A percentile compares a stretch with the other conserved stretches of the same genome.
Evolutionary conservation across 2,329 filamentous ascomycete genomes (phyloP).

Genomic region (Blastomyces gilchristii): DNA sequence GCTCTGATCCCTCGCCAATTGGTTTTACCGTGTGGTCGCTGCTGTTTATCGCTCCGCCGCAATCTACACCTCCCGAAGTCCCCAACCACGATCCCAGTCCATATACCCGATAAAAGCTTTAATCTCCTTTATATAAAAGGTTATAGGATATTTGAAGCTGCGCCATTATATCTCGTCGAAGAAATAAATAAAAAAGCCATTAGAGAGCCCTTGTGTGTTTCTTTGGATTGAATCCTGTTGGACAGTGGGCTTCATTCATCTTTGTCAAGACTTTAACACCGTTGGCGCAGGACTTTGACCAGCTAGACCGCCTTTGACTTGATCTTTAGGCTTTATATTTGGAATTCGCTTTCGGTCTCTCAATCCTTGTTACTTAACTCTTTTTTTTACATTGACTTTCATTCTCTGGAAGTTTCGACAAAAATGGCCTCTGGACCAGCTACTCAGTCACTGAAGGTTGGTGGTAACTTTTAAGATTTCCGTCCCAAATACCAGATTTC

Average conservation of each 20-base stretch:
- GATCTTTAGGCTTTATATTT: background rate
- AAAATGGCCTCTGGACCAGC: slow-evolving; percentile 68
- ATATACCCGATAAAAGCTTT: background rate
- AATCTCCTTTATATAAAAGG: background rate
- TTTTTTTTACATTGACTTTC: slow-evolving; percentile 14
- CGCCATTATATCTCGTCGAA: background rate
- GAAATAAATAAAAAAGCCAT: background rate
- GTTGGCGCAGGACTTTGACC: background rate
- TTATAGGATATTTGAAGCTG: background rate
- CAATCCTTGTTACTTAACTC: background rate
- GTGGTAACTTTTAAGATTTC: slow-evolving; percentile 26
- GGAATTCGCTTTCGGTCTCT: background rate
- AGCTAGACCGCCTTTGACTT: background rate
- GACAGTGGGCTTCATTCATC: background rate
- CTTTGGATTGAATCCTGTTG: background rate
- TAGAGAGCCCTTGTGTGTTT: background rate
- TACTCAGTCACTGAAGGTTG: slow-evolving; percentile 85
- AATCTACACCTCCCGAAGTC: background rate
- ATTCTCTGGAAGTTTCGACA: slow-evolving; percentile 13
- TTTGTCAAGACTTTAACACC: background rate
- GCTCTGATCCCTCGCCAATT: background rate
- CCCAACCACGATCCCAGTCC: background rate
- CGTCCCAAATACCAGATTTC: slow-evolving; percentile 13
- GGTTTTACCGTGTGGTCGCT: background rate
- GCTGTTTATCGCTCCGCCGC: background rate